phyloP scores from a whole-genome alignment of 164 flowering plant genomes.

The Paratinospora sagittata region DNA sequence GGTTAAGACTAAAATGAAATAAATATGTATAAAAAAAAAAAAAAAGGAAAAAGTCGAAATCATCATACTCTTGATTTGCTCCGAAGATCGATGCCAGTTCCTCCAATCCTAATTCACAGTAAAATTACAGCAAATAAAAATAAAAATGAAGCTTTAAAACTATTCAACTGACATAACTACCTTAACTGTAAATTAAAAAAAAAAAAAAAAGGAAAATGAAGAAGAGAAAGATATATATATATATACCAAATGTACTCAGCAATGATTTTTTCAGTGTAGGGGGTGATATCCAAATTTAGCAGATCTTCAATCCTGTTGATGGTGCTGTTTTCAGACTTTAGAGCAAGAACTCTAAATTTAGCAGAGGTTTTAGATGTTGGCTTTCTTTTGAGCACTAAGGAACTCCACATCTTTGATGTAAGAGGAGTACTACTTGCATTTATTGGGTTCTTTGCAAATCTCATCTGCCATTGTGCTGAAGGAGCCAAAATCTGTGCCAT shows the following conservation, averaged over 20 bases:
- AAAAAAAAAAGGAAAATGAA: not conserved
- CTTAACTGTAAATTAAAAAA: not conserved
- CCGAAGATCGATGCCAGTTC: slow-evolving; percentile 39
- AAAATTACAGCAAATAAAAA: not conserved
- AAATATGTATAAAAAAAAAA: not conserved
- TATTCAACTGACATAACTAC: not conserved
- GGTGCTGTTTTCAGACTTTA: slow-evolving; percentile 49
- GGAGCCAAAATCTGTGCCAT: slow-evolving; percentile 96
- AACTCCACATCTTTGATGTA: slow-evolving; percentile 56
- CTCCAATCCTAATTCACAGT: slow-evolving; percentile 39
- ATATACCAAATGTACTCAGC: slow-evolving; percentile 95
- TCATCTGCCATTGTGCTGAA: slow-evolving; percentile 67
- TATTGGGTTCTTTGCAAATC: slow-evolving; percentile 33
- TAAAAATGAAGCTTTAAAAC: not conserved
- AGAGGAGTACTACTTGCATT: slow-evolving; percentile 30
- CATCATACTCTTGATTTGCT: slow-evolving; percentile 40
- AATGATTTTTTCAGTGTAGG: slow-evolving; percentile 80
- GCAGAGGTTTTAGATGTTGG: slow-evolving; percentile 33
- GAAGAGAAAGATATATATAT: not conserved
- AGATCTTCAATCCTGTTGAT: slow-evolving; percentile 71
- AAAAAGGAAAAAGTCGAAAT: not conserved
- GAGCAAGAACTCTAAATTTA: slow-evolving; percentile 51
- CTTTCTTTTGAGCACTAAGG: slow-evolving; percentile 47
- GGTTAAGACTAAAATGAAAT: not conserved
- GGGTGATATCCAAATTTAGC: slow-evolving; percentile 74